phyloP scores from a whole-genome alignment of 192 early-diverging fungal species.

The Coemansia sp. region DNA sequence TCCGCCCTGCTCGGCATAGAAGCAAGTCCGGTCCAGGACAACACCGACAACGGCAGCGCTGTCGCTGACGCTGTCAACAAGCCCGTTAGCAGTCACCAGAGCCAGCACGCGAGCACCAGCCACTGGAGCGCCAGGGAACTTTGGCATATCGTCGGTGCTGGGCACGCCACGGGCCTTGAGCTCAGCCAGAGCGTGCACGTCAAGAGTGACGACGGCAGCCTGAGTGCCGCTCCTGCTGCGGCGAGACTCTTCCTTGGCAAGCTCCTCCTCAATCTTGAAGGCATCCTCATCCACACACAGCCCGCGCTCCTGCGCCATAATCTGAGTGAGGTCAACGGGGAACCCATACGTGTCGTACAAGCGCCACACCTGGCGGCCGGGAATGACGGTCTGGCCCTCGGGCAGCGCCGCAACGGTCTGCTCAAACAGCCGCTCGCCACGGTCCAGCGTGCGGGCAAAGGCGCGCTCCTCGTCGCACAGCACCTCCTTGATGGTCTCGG shows the following conservation, averaged over 20 bases:
- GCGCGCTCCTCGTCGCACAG: slow-evolving; percentile 93
- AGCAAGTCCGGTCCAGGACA: slow-evolving; percentile 91
- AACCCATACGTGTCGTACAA: slow-evolving; percentile 99
- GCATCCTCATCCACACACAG: slow-evolving; percentile 79
- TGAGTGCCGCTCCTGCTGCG: slow-evolving; percentile 56
- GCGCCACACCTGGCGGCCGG: slow-evolving; percentile 93
- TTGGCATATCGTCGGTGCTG: slow-evolving; percentile 81
- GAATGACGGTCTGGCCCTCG: slow-evolving; percentile 58
- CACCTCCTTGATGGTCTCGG: slow-evolving; percentile 88
- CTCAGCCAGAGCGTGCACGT: slow-evolving; percentile 88
- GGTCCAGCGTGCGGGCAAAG: slow-evolving; percentile 95
- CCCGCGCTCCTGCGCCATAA: slow-evolving; percentile 98
- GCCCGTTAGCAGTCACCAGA: slow-evolving; percentile 56
- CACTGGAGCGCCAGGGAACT: slow-evolving; percentile 74
- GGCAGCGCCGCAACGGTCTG: slow-evolving; percentile 60
- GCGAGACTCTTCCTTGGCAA: slow-evolving; percentile 73
- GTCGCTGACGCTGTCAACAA: slow-evolving; percentile 10
- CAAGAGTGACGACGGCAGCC: slow-evolving; percentile 69
- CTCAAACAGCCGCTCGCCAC: slow-evolving; percentile 93
- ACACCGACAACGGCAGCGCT: slow-evolving; percentile 70
- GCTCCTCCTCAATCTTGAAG: slow-evolving; percentile 74
- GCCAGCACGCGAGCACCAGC: slow-evolving; percentile 70
- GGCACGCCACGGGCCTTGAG: slow-evolving; percentile 76
- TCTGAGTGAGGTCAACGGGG: slow-evolving; percentile 93
- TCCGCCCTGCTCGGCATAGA: slow-evolving; percentile 97